Evolutionary conservation across 331 rosid species (phyloP).

Genomic region (Ulmus americana): DNA sequence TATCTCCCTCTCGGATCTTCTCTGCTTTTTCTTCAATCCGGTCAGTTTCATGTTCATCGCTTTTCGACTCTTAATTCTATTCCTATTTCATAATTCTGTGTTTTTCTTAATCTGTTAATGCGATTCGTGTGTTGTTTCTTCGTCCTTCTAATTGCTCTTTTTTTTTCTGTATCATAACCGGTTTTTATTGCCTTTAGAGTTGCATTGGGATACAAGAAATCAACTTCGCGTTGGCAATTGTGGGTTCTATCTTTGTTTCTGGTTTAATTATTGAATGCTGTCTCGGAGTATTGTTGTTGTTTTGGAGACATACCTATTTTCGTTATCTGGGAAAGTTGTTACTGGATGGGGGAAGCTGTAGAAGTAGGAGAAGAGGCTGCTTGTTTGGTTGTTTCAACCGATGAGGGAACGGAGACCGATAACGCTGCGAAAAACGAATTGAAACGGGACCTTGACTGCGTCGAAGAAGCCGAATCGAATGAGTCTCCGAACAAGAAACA

Average conservation of each 20-base stretch:
- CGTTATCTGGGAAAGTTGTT: slow-evolving; percentile 26
- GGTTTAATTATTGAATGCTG: slow-evolving; percentile 46
- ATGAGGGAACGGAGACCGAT: slow-evolving; percentile 38
- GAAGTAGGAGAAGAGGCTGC: slow-evolving; percentile 58
- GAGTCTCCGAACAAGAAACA: slow-evolving; percentile 58
- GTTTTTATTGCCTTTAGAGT: too few relatives aligned
- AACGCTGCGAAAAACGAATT: slow-evolving; percentile 41
- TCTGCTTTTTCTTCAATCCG: not conserved
- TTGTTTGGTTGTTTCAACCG: slow-evolving; percentile 37
- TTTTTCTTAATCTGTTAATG: not conserved
- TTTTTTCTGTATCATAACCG: not conserved
- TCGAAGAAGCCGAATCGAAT: slow-evolving; percentile 35
- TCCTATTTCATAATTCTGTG: not conserved
- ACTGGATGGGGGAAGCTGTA: slow-evolving; percentile 54
- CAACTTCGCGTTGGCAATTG: not conserved
- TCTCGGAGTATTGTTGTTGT: slow-evolving; percentile 20
- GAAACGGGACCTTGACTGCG: slow-evolving; percentile 58
- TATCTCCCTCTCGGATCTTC: slow-evolving; percentile 24
- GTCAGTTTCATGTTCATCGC: not conserved
- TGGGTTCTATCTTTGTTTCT: not conserved
- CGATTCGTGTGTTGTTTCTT: not conserved
- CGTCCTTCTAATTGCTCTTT: not conserved
- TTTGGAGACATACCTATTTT: slow-evolving; percentile 16
- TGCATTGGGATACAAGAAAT: slow-evolving; percentile 1
- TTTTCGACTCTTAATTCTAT: too few relatives aligned